Base-by-base conservation (phyloP, 2,329 filamentous ascomycete species). In the Elsinoe necatrix region DNA sequence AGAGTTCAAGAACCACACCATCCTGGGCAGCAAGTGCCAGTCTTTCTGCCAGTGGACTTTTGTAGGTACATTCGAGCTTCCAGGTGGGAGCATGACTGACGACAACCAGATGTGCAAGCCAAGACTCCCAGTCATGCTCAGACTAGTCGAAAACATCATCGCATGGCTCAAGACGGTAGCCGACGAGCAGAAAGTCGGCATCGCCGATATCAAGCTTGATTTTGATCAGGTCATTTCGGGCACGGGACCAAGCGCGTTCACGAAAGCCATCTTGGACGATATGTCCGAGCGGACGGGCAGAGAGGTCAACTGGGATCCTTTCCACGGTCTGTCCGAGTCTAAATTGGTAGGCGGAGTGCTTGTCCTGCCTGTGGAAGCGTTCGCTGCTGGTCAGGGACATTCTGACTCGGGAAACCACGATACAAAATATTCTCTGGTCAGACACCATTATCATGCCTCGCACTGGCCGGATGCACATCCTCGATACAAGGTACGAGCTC, bases 361-460 rank as follows among this genome's bases (percentile, higher is more conserved):
- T 0, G 82, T 86, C 0, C 76, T 86, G 4, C 82, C 82, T 1
- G 82, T 87, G 4, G 83, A 86, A 68, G 83, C 83, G 0, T 87
- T 86, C 61, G 84, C 83, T 6, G 84, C 83, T 0, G 83, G 83
- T 9, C 83, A 86, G 66, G 84, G 84, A 7, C 84, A 87, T 67
- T 86, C 83, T 0, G 80, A 86, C 64, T 85, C 82, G 0, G 83
- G 83, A 5, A 86, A 83, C 63, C 83, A 87, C 67, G 77, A 83
- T 12, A 51, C 39, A 8, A 59, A 57, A 23, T 50, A 51, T 9
- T 85, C 85, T 1, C 73, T 88, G 1, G 84, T 88, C 21, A 85
- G 83, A 68, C 85, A 89, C 66, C 84, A 87, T 68, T 89, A 87
- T 64, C 85, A 88, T 67, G 85, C 85, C 0, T 87, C 84, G 1